Base-by-base conservation (phyloP, 1,284 basidiomycete species). In the Thelephora terrestris region DNA sequence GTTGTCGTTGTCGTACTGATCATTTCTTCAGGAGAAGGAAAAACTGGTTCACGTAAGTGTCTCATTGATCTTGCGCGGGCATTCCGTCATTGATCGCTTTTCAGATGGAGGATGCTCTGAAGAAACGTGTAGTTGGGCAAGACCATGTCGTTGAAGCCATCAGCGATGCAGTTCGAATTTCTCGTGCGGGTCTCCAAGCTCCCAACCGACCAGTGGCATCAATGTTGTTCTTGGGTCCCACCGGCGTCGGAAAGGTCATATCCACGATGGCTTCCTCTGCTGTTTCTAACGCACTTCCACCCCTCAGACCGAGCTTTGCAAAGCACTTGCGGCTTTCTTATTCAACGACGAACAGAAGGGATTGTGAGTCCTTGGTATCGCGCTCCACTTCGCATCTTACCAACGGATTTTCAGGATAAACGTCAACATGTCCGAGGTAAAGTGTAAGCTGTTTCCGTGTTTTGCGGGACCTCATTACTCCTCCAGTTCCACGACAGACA, bases 211-310 rank as follows among this genome's bases (percentile, higher is more conserved):
- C 94, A 0, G 81, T 96, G 7, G 91, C 92, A 2, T 91, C 87
- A 0, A 94, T 96, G 78, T 68, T 97, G 43, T 91, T 97, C 74
- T 68, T 94, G 37, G 93, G 85, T 2, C 86, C 90, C 0, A 95
- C 92, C 0, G 93, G 90, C 53, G 85, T 89, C 1, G 86, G 86
- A 23, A 89, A 89, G 69, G 80, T 78, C 52, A 32, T 10, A 14
- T 32, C 7, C 29, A 7, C 14, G 9, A 12, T 14, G 66, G 47
- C 18, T 36, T 40, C 12, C 47, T 16, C 34, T 20, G 23, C 4
- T n/a, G 17, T 7, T 17, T 10, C 12, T 42, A 6, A 14, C 16
- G 24, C 7, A 10, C n/a, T 4, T 14, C 2, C 17, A 14, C 21
- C 51, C 2, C 27, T 7, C 29, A 93, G 81, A 93, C 90, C 0